Evolutionary conservation across 2,329 filamentous ascomycete species (phyloP), one percentile per base, ranked within the genome.

Genomic region (Neurospora crassa): DNA sequence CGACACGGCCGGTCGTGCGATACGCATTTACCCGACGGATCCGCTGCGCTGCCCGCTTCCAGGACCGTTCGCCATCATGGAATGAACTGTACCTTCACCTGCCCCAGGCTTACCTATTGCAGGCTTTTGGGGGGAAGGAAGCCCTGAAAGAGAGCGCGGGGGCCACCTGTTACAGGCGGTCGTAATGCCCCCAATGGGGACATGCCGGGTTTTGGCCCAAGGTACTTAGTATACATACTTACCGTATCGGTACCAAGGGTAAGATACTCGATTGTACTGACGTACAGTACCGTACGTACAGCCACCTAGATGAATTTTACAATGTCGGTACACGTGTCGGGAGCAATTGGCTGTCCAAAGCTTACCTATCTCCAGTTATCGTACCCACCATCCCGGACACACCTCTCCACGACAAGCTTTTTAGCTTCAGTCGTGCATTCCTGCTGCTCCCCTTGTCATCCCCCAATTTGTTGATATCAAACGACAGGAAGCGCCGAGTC

Each of bases 11-110:
- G 74, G 75, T 75, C 73, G 73, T 71, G 71, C 72, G 70, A 67
- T 71, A 53, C 71, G 73, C 73, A 75, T 73, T 76, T 75, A 75
- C 59, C 75, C 75, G 74, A 73, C 74, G 72, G 75, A 72, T 76
- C 75, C 71, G 63, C 74, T 71, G 70, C 24, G 70, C 53, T 37
- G 37, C 68, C 53, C 29, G 37, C 68, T 72, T 75, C 69, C 72
- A 71, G 70, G 70, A 71, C 47, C 59, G 37, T 41, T 63, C 69
- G 67, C 70, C 67, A 37, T 63, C 53, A 70, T 29, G 29, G 29
- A 29, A 5, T 3, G 29, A 29, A 29, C 29, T 29, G 29, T 29
- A 29, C 29, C 29, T 29, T 29, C 29, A 29, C 29, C 29, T 29
- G 29, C 29, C 29, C 29, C 4, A 29, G 29, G 29, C 24, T 12